phyloP scores from a whole-genome alignment of 805 yeast species.

The Jamesozyma lodderae region DNA sequence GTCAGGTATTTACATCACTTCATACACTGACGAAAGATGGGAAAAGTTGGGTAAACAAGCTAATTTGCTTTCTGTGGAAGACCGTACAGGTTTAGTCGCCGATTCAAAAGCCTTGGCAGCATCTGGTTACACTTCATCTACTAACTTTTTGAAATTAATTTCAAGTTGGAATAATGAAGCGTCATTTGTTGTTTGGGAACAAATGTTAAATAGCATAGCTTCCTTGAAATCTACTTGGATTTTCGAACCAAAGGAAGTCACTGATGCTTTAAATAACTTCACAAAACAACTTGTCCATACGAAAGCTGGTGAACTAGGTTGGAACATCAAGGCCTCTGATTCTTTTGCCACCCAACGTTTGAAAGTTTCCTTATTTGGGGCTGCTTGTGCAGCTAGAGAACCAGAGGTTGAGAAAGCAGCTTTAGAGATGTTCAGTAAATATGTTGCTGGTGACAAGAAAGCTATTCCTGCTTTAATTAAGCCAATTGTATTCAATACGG shows the following conservation, averaged over 20 bases:
- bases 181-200: conserved; percentile 62
- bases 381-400: conserved; percentile 50
- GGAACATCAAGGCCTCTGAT: conserved; percentile 49
- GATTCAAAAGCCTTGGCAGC: conserved; percentile 65
- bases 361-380: conserved; percentile 51
- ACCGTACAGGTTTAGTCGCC: conserved; percentile 72
- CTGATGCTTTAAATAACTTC: conserved; percentile 43
- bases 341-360: conserved; percentile 56
- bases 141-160: conserved; percentile 50
- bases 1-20: conserved; percentile 67
- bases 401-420: conserved; percentile 40
- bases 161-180: conserved; percentile 51
- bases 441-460: conserved; percentile 50
- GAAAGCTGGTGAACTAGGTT: conserved; percentile 51
- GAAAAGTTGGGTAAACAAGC: conserved; percentile 50
- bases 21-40: conserved; percentile 63
- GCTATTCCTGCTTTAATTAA: conserved; percentile 72
- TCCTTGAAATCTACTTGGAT: conserved; percentile 45
- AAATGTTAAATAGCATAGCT: conserved; percentile 42
- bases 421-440: conserved; percentile 42
- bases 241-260: conserved; percentile 42
- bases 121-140: conserved; percentile 59
- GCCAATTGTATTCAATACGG: conserved; percentile 54
- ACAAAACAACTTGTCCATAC: conserved; percentile 45
- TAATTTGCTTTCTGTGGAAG: conserved; percentile 59